Conservation (phyloP, 106 monocot genomes). For the Dendrobium huoshanense region DNA sequence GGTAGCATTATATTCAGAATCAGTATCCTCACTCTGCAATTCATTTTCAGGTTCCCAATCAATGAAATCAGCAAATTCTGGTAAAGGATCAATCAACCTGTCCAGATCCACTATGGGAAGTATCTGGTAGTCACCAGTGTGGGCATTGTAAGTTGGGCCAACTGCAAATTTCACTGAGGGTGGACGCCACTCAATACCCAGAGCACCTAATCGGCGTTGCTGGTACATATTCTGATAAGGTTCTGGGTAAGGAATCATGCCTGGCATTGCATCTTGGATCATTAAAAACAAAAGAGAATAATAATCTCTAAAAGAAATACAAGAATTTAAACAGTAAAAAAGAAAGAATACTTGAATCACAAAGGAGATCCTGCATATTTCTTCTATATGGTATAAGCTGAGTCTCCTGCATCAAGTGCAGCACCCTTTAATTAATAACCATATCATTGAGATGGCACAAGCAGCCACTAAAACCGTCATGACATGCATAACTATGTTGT, state of each 20-base stretch:
- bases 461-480: too few relatives aligned
- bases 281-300: neutral
- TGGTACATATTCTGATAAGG: slow-evolving; percentile 95
- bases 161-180: slow-evolving; percentile 75
- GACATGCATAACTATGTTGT: neutral
- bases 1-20: slow-evolving; percentile 87
- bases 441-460: neutral
- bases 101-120: slow-evolving; percentile 74
- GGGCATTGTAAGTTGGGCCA: slow-evolving; percentile 65
- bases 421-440: neutral
- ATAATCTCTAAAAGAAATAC: neutral
- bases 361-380: slow-evolving; percentile 91
- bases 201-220: slow-evolving; percentile 56
- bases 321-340: slow-evolving; percentile 2
- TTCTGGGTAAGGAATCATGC: slow-evolving; percentile 92
- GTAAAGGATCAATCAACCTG: slow-evolving; percentile 70
- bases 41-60: slow-evolving; percentile 93
- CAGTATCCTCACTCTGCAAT: slow-evolving; percentile 78
- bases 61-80: slow-evolving; percentile 77
- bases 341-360: slow-evolving; percentile 69
- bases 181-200: slow-evolving; percentile 92
- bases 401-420: slow-evolving; percentile 57
- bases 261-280: slow-evolving; percentile 32
- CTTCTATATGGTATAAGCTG: slow-evolving; percentile 81
- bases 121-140: slow-evolving; percentile 59